These are phyloP conservation scores for Guyanaporus albipodus DNA, from an alignment of 768 basidiomycete species.

Conservation along the genomic window DNA sequence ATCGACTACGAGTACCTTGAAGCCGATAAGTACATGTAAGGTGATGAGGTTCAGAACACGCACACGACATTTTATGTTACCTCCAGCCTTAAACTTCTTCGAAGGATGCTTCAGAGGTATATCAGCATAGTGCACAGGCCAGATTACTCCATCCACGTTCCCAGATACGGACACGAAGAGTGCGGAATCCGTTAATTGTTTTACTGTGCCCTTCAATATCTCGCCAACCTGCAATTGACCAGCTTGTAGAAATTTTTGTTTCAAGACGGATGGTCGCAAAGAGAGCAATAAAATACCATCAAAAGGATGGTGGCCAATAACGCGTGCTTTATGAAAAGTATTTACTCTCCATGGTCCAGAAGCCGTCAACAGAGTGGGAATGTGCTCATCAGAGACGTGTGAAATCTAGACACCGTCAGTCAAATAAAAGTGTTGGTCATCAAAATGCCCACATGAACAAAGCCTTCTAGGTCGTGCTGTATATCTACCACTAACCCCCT, in stretches of 20 bases:
- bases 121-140: conserved; percentile 95
- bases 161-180: conserved; percentile 86
- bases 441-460: conserved; percentile 72
- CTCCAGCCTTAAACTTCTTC: conserved; percentile 82
- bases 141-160: conserved; percentile 87
- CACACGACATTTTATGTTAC: conserved; percentile 81
- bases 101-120: conserved; percentile 92
- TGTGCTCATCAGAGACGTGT: conserved; percentile 86
- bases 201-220: conserved; percentile 82
- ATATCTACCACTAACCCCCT: conserved; percentile 76
- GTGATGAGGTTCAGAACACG: conserved; percentile 20
- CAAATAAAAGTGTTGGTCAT: background rate
- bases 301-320: conserved; percentile 78
- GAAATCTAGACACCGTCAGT: conserved; percentile 63
- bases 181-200: conserved; percentile 73
- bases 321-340: conserved; percentile 78
- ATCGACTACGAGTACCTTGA: conserved; percentile 82
- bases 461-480: conserved; percentile 62
- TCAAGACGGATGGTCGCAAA: conserved; percentile 74
- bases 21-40: background rate
- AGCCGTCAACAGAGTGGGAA: conserved; percentile 66
- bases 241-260: conserved; percentile 82
- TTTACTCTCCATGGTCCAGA: conserved; percentile 79
- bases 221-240: conserved; percentile 83
- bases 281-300: conserved; percentile 91